phyloP scores from a whole-genome alignment of 176 grass and related monocot species.

The Pontederia crassipes region DNA sequence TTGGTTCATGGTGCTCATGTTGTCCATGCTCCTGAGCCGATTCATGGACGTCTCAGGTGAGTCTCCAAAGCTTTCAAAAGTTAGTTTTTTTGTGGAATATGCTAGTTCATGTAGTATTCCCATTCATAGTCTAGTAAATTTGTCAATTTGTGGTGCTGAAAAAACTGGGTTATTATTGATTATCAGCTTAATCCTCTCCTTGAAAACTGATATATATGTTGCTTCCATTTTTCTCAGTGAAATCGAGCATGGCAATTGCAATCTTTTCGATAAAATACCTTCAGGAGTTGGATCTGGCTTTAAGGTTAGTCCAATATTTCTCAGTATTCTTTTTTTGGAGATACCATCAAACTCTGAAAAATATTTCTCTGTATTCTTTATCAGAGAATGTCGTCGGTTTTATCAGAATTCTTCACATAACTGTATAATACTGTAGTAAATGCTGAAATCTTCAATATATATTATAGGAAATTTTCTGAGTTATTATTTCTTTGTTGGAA shows the following conservation, averaged over 20 bases:
- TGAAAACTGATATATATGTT: neutral
- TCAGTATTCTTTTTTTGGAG: neutral
- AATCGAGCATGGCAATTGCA: constrained; percentile 62
- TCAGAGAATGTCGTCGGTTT: too few species aligned
- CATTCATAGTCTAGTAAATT: neutral
- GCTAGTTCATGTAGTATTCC: neutral
- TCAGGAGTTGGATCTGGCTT: constrained; percentile 86
- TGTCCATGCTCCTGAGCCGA: constrained; percentile 68
- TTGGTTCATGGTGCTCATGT: constrained; percentile 84
- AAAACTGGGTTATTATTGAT: neutral
- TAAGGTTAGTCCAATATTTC: constrained; percentile 41
- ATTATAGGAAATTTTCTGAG: too few species aligned
- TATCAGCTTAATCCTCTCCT: neutral
- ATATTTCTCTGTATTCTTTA: too few species aligned
- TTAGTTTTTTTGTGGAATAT: neutral
- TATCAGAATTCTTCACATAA: too few species aligned
- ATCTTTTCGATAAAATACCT: constrained; percentile 63
- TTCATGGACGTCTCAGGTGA: constrained; percentile 85
- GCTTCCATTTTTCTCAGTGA: constrained; percentile 39
- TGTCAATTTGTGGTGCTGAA: neutral
- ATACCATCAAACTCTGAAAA: too few species aligned
- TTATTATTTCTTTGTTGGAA: too few species aligned
- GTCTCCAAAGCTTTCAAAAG: constrained; percentile 5
- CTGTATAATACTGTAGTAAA: too few species aligned
- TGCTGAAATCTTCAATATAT: too few species aligned